Base-by-base conservation (phyloP, 1,284 basidiomycete species). In the Ganoderma lingzhi region DNA sequence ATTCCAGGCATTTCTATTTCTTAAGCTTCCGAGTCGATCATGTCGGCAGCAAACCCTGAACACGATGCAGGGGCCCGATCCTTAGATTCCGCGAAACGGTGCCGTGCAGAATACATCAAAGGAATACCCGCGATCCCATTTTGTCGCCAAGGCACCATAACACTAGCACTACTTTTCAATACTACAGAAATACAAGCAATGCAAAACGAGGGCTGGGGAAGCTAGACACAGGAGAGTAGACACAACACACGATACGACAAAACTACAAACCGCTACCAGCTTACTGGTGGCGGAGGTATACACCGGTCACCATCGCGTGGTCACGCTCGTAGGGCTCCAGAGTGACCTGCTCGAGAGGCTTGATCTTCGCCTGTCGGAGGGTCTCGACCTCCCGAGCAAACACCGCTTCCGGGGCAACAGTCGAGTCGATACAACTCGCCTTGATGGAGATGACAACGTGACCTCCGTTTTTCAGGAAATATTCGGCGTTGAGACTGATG, bases 381-480 rank as follows among this genome's bases (percentile, higher is more conserved):
- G 87, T 90, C 81, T 96, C 91, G 67, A 99, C 94, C 83, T 99
- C 96, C 65, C 87, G 85, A 3, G 95, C 93, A 77, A 99, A 99
- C 53, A 99, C 94, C 32, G 91, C 92, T 75, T 96, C 96, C 19
- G 97, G 92, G 2, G 94, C 90, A 5, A 90, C 90, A 37, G 97
- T 98, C 64, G 96, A 99, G 83, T 99, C 98, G 82, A 99, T 95
- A 88, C 97, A 99, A 80, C 95, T 97, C 62, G 98, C 98, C 87
- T 99, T 99, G 90, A 99, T 98, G 69, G 97, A 99, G 78, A 99
- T 97, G 77, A 99, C 90, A 74, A 91, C 88, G 78, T 98, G 95
- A 4, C 98, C 97, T 56, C 89, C 90, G 82, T 98, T 93, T 84
- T 98, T 98, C 74, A 99, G 88, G 92, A 99, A 99, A 81, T 93